A percentile compares a stretch with the other conserved stretches of the same genome.
phyloP scores from a whole-genome alignment of 371 early-diverging fungal genomes.

The Mucor irregularis region DNA sequence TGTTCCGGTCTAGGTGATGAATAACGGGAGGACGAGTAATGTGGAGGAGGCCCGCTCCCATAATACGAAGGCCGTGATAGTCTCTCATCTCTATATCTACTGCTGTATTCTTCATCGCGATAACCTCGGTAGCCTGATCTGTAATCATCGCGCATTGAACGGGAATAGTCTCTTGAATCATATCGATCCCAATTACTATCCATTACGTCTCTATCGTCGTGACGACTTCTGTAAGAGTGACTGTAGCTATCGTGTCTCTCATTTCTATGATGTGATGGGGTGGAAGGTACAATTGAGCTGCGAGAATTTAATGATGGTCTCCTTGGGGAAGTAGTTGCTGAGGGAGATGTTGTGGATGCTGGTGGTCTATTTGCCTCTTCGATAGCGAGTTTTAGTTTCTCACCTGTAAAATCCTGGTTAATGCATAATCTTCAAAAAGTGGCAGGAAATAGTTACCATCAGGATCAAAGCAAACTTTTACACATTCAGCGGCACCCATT shows the following conservation, averaged over 20 bases:
- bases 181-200: conserved; percentile 9
- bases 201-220: not conserved
- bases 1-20: conserved; percentile 35
- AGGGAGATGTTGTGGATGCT: not conserved
- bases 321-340: not conserved
- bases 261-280: conserved; percentile 5
- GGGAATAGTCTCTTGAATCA: conserved; percentile 12
- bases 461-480: conserved; percentile 66
- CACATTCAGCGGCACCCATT: conserved; percentile 51
- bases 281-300: too few relatives aligned
- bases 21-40: conserved; percentile 33
- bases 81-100: conserved; percentile 16
- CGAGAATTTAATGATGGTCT: not conserved
- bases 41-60: conserved; percentile 25
- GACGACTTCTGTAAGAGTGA: not conserved
- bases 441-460: conserved; percentile 35
- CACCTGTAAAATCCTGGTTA: not conserved
- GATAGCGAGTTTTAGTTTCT: conserved; percentile 14
- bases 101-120: conserved; percentile 33
- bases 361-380: conserved; percentile 6
- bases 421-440: not conserved
- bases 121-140: conserved; percentile 7
- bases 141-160: conserved; percentile 7
- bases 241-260: conserved; percentile 3
- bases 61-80: conserved; percentile 18